Evolutionary conservation across 1,284 basidiomycete species (phyloP).

Genomic region (Mycosarcoma maydis): DNA sequence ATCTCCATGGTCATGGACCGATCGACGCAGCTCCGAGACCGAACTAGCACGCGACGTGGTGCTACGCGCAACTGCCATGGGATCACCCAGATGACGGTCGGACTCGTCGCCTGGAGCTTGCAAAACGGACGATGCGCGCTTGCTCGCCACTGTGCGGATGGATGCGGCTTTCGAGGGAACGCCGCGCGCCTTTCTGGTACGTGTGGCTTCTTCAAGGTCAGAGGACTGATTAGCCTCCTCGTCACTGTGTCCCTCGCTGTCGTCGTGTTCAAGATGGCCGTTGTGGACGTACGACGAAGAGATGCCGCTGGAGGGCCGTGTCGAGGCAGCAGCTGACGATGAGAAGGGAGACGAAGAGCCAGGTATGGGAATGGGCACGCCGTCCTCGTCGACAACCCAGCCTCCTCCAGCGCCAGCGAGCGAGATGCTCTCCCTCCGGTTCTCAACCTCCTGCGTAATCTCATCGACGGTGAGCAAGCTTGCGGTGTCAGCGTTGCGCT

Average conservation of each 20-base stretch:
- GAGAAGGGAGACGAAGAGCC: conserved; percentile 29
- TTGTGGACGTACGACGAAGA: conserved; percentile 63
- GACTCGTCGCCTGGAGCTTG: conserved; percentile 49
- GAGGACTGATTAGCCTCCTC: conserved; percentile 63
- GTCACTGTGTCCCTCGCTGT: conserved; percentile 60
- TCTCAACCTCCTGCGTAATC: conserved; percentile 95
- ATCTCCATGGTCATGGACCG: conserved; percentile 55
- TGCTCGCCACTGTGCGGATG: conserved; percentile 16
- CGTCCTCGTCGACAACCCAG: conserved; percentile 64
- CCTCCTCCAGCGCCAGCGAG: conserved; percentile 31
- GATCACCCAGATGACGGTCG: conserved; percentile 51
- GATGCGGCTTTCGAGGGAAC: conserved; percentile 54
- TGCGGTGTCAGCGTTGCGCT: conserved; percentile 81
- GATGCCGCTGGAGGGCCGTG: conserved; percentile 44
- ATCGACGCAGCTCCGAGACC: conserved; percentile 37
- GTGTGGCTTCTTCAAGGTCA: conserved; percentile 30
- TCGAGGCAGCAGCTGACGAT: conserved; percentile 39
- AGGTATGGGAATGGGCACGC: conserved; percentile 59
- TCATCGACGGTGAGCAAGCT: conserved; percentile 95
- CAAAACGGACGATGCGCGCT: conserved; percentile 64
- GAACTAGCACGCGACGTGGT: conserved; percentile 44
- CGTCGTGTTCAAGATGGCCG: conserved; percentile 68
- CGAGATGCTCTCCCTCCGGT: conserved; percentile 73
- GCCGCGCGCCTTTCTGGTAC: conserved; percentile 56
- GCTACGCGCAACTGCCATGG: conserved; percentile 45